phyloP scores from a whole-genome alignment of 2,329 filamentous ascomycete genomes.

The Colletotrichum sp. region DNA sequence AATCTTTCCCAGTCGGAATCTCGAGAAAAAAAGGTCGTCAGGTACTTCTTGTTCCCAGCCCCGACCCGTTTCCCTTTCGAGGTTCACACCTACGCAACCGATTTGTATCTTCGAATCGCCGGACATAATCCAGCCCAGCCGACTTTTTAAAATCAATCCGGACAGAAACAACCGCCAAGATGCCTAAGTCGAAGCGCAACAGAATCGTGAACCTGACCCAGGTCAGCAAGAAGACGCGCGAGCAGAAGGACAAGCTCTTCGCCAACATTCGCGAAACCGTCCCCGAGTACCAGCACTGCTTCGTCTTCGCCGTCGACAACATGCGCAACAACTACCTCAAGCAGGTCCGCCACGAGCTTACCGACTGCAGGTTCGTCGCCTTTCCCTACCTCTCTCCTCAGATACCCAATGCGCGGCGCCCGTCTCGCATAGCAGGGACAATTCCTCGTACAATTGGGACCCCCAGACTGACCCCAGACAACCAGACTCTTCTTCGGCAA shows the following conservation, averaged over 20 bases:
- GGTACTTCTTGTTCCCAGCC: not conserved
- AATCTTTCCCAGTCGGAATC: conserved; percentile 13
- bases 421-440: not conserved
- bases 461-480: not conserved
- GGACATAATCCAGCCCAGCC: not conserved
- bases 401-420: not conserved
- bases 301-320: conserved; percentile 93
- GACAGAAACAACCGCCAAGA: conserved; percentile 46
- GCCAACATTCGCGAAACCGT: conserved; percentile 85
- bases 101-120: not conserved
- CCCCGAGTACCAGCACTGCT: conserved; percentile 87
- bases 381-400: not conserved
- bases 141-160: not conserved
- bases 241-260: conserved; percentile 90
- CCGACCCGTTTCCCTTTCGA: not conserved
- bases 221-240: conserved; percentile 90
- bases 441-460: not conserved
- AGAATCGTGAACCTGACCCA: conserved; percentile 90
- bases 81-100: not conserved
- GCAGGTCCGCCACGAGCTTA: conserved; percentile 83
- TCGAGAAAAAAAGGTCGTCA: not conserved
- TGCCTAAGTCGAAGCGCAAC: conserved; percentile 96
- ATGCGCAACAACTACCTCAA: conserved; percentile 98
- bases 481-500: conserved; percentile 95
- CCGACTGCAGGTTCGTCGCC: conserved; percentile 75